These are phyloP conservation scores for Ophiostoma triangulosporum DNA, from an alignment of 2,329 filamentous ascomycete genomes.

Conservation along the genomic window DNA sequence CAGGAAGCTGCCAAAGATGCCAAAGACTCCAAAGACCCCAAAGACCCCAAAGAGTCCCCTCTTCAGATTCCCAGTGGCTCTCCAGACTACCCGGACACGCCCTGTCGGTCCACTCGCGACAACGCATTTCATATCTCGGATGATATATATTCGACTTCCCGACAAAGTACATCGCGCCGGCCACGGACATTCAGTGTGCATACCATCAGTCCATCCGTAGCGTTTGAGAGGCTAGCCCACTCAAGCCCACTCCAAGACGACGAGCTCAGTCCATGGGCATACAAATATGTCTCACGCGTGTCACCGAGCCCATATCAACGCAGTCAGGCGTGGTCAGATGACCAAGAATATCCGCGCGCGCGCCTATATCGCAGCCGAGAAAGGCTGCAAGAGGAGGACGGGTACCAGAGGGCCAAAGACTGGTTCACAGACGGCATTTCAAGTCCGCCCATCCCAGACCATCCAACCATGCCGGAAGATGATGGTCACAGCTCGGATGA, in stretches of 20 bases:
- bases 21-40: not conserved
- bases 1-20: not conserved
- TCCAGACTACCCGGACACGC: not conserved
- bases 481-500: not conserved
- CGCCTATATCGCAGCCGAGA: not conserved
- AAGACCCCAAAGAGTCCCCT: no score
- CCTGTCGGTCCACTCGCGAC: not conserved
- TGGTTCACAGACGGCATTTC: not conserved
- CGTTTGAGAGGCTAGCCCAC: not conserved
- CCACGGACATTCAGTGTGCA: conserved; percentile 11
- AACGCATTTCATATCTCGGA: no score
- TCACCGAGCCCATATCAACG: not conserved
- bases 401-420: not conserved
- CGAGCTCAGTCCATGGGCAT: not conserved
- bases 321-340: not conserved
- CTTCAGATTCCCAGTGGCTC: not conserved
- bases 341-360: not conserved
- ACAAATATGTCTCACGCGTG: not conserved
- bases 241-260: not conserved
- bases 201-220: conserved; percentile 6
- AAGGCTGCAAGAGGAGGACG: not conserved
- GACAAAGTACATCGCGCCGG: not conserved
- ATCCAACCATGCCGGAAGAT: not conserved
- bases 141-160: not conserved
- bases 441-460: not conserved